Percentiles rank a stretch among this genome's conserved stretches.
phyloP scores from a whole-genome alignment of 2,329 filamentous ascomycete genomes.

The Cercospora sojina region DNA sequence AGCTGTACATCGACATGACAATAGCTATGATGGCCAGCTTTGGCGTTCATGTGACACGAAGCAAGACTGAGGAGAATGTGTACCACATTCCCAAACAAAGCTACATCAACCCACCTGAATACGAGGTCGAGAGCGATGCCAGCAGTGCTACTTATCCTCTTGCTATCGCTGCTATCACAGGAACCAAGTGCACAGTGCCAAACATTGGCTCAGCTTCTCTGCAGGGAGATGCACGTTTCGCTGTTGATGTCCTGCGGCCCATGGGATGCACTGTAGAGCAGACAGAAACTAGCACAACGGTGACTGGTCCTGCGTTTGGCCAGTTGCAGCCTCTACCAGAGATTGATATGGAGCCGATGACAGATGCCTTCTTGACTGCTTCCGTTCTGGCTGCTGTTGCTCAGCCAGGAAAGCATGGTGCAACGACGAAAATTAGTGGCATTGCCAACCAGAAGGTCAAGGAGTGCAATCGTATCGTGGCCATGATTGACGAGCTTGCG shows the following conservation, averaged over 20 bases:
- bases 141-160: slow-evolving; percentile 96
- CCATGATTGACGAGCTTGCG: slow-evolving; percentile 90
- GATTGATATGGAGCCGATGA: slow-evolving; percentile 99
- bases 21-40: slow-evolving; percentile 96
- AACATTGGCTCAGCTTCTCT: slow-evolving; percentile 92
- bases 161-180: slow-evolving; percentile 90
- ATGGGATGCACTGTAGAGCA: slow-evolving; percentile 95
- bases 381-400: slow-evolving; percentile 90
- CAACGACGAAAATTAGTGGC: slow-evolving; percentile 79
- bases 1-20: slow-evolving; percentile 98
- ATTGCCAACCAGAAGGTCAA: slow-evolving; percentile 98
- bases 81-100: slow-evolving; percentile 86
- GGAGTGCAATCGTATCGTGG: slow-evolving; percentile 93
- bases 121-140: slow-evolving; percentile 93
- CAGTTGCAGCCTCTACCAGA: slow-evolving; percentile 71
- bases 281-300: slow-evolving; percentile 80
- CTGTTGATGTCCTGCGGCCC: slow-evolving; percentile 79
- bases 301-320: slow-evolving; percentile 79
- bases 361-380: slow-evolving; percentile 93
- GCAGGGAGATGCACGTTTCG: slow-evolving; percentile 93
- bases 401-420: slow-evolving; percentile 60
- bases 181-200: slow-evolving; percentile 90
- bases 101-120: slow-evolving; percentile 81
- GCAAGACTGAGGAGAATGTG: slow-evolving; percentile 76
- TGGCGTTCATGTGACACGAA: slow-evolving; percentile 76